phyloP scores from a whole-genome alignment of 2,329 filamentous ascomycete species.

The Aureobasidium sp. region DNA sequence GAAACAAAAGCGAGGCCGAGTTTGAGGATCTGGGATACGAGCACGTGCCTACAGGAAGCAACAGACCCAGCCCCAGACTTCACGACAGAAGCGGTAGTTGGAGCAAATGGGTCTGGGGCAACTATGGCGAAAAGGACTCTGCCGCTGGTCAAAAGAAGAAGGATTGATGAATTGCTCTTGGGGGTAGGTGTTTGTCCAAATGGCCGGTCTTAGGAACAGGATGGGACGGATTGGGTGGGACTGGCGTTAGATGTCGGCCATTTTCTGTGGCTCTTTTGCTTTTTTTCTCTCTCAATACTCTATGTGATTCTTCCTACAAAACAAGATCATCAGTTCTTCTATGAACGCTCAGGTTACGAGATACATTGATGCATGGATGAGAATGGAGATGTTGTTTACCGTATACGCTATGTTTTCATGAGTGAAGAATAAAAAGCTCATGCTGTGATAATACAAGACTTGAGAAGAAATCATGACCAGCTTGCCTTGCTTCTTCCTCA shows the following conservation, averaged over 20 bases:
- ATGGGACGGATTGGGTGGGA: not conserved
- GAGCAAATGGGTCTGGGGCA: conserved; percentile 33
- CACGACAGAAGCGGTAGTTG: conserved; percentile 20
- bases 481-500: not conserved
- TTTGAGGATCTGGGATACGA: conserved; percentile 55
- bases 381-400: not conserved
- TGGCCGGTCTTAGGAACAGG: not conserved
- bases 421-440: not conserved
- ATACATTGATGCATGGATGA: not conserved
- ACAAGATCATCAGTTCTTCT: not conserved
- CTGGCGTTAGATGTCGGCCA: not conserved
- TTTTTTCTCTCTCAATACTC: not conserved
- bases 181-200: not conserved
- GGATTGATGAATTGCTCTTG: not conserved
- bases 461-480: too few relatives aligned
- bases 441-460: not conserved
- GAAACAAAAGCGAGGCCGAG: conserved; percentile 78
- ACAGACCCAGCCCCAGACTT: conserved; percentile 18
- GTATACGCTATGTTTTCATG: not conserved
- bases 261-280: not conserved
- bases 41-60: conserved; percentile 26
- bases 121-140: conserved; percentile 32
- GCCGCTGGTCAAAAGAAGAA: conserved; percentile 30
- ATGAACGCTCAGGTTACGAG: not conserved
- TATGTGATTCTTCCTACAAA: not conserved